Evolutionary conservation across 148 eudicot species (phyloP).

Genomic region (Hydrangea macrophylla): DNA sequence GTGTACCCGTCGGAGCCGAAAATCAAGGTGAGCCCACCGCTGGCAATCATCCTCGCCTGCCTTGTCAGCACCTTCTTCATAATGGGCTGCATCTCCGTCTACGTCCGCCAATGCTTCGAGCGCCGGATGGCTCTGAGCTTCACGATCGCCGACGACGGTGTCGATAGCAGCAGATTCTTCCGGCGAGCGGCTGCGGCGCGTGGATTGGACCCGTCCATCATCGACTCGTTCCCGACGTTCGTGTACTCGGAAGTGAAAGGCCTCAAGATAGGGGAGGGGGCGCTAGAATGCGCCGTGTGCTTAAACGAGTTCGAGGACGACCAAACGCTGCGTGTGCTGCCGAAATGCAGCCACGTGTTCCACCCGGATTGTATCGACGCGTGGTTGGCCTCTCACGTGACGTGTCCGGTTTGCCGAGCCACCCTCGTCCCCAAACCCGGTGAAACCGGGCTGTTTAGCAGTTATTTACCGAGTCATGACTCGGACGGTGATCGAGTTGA

Average conservation of each 20-base stretch:
- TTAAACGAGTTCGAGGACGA: conserved; percentile 40
- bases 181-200: conserved; percentile 3
- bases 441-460: neutral
- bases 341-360: conserved; percentile 52
- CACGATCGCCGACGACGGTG: neutral
- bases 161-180: neutral
- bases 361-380: conserved; percentile 44
- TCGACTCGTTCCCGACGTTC: conserved; percentile 41
- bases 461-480: neutral
- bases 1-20: conserved; percentile 1
- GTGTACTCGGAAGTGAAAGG: conserved; percentile 39
- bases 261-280: conserved; percentile 29
- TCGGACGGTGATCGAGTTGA: neutral
- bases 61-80: conserved; percentile 23
- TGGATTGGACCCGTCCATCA: conserved; percentile 29
- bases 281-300: conserved; percentile 54
- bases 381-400: conserved; percentile 39
- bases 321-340: conserved; percentile 37
- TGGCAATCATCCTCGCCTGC: conserved; percentile 30
- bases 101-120: conserved; percentile 28
- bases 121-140: neutral
- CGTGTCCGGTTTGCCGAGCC: conserved; percentile 58
- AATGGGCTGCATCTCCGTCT: conserved; percentile 31
- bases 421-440: conserved; percentile 18
- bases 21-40: conserved; percentile 9